Evolutionary conservation across 345 rosid genomes (phyloP).

Genomic region (Corchorus capsularis): DNA sequence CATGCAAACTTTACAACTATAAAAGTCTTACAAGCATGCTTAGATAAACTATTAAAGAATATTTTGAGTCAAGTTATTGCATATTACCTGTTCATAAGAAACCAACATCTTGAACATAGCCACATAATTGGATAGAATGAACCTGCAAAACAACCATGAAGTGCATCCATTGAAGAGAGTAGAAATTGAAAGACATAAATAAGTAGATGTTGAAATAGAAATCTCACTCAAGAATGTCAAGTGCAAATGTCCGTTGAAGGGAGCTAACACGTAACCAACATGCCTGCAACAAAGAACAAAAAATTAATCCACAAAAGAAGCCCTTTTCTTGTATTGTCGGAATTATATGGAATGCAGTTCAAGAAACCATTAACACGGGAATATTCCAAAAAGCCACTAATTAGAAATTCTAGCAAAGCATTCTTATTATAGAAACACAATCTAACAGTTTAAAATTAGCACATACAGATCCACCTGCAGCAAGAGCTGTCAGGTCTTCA

Average conservation of each 20-base stretch:
- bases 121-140: constrained; percentile 82
- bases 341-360: constrained; percentile 17
- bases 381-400: background rate
- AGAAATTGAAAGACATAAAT: constrained; percentile 5
- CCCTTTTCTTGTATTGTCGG: background rate
- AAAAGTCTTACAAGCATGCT: constrained; percentile 28
- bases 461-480: constrained; percentile 99
- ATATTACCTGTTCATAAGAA: constrained; percentile 80
- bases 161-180: background rate
- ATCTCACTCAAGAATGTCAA: constrained; percentile 93
- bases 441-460: constrained; percentile 49
- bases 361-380: background rate
- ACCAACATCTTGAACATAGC: constrained; percentile 72
- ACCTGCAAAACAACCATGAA: constrained; percentile 53
- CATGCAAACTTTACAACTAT: constrained; percentile 34
- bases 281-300: constrained; percentile 56
- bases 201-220: constrained; percentile 19
- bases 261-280: constrained; percentile 76
- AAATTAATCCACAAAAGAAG: constrained; percentile 17
- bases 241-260: constrained; percentile 85
- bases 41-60: constrained; percentile 20
- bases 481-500: constrained; percentile 99
- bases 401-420: constrained; percentile 12
- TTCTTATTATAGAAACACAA: constrained; percentile 21
- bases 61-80: constrained; percentile 5